Conservation (phyloP, 176 grass and related monocot genomes). For the Raddia distichophylla region DNA sequence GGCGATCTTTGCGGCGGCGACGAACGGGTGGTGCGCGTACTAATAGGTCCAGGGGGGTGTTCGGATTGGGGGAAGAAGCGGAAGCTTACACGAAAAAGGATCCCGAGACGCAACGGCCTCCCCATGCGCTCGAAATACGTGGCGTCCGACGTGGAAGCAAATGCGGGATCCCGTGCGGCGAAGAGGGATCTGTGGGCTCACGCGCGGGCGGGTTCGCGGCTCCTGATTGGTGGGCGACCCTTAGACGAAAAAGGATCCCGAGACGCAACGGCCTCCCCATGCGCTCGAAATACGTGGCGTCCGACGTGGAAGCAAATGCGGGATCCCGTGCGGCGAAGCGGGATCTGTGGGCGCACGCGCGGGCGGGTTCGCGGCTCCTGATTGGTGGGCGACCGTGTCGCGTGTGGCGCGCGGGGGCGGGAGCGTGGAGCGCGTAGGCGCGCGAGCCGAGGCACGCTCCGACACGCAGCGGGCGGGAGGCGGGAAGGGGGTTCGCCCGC, state of each 20-base stretch:
- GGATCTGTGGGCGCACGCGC: accelerated
- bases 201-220: too few relatives aligned
- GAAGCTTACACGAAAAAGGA: constrained; percentile 39
- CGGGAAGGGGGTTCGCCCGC: constrained; percentile 37
- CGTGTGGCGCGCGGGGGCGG: not conserved
- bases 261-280: constrained; percentile 23
- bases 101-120: constrained; percentile 34
- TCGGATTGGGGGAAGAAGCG: constrained; percentile 5
- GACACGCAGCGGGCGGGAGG: constrained; percentile 52
- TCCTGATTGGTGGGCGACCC: too few relatives aligned
- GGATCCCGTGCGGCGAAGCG: constrained; percentile 4
- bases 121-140: constrained; percentile 8
- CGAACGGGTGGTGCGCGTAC: constrained; percentile 49
- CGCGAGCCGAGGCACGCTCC: constrained; percentile 42
- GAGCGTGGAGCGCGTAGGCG: constrained; percentile 27
- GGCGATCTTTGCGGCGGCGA: constrained; percentile 30
- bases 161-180: constrained; percentile 7
- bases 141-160: constrained; percentile 25
- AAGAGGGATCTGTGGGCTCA: too few relatives aligned
- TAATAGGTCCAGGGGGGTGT: constrained; percentile 42
- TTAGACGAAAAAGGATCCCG: constrained; percentile 39
- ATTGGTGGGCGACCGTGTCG: not conserved
- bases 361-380: accelerated
- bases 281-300: constrained; percentile 35
- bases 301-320: not conserved